Percentiles rank a stretch among this genome's conserved stretches.
Conservation (phyloP, 129 eudicot genomes). For the Chrysanthemum makinoi region DNA sequence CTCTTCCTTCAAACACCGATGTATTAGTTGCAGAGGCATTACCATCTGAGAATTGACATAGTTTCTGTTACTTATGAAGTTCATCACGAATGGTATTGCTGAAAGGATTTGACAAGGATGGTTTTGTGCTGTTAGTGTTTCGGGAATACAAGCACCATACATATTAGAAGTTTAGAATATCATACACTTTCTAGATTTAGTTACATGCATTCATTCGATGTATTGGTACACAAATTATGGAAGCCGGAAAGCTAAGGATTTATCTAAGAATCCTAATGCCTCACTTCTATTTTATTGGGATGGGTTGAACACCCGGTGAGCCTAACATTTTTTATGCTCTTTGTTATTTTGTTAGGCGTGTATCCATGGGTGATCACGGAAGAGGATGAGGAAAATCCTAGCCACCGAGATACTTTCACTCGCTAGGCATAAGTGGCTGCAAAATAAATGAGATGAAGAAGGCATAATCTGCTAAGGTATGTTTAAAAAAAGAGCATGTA, state of each 20-base stretch:
- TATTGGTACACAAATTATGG: conserved; percentile 83
- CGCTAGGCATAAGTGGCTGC: too few species aligned
- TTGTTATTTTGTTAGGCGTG: too few species aligned
- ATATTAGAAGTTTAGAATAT: neutral
- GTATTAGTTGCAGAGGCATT: too few species aligned
- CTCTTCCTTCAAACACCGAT: neutral
- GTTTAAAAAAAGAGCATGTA: too few species aligned
- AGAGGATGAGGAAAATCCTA: too few species aligned
- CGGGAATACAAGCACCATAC: conserved; percentile 12
- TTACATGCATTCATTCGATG: neutral
- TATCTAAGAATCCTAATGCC: conserved; percentile 80
- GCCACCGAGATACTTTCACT: too few species aligned
- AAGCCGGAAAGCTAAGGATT: conserved; percentile 79
- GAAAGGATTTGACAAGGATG: conserved; percentile 85
- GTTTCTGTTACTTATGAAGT: conserved; percentile 42
- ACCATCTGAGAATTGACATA: neutral
- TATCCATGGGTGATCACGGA: too few species aligned
- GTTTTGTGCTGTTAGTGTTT: conserved; percentile 85
- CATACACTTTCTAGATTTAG: neutral
- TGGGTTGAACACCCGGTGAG: too few species aligned
- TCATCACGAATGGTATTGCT: conserved; percentile 97
- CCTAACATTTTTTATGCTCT: too few species aligned
- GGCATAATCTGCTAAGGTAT: too few species aligned
- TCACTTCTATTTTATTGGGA: conserved; percentile 81
- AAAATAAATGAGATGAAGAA: too few species aligned